phyloP scores from a whole-genome alignment of 1,284 basidiomycete genomes.

The Sphaerobolus stellatus region DNA sequence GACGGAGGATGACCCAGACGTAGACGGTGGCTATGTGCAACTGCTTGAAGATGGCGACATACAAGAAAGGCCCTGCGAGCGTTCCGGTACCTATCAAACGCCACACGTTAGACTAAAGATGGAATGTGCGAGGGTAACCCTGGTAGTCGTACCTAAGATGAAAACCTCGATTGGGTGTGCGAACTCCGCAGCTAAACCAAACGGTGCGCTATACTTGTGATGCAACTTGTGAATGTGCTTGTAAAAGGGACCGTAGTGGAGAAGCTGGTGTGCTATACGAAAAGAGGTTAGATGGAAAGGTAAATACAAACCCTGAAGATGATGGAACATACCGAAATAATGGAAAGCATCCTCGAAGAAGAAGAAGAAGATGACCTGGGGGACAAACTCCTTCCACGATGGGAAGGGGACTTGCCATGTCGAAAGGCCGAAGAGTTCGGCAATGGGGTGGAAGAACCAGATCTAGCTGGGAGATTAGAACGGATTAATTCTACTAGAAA shows the following conservation, averaged over 20 bases:
- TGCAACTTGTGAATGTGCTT: constrained; percentile 98
- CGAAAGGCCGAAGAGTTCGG: constrained; percentile 85
- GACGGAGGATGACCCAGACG: constrained; percentile 89
- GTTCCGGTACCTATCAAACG: constrained; percentile 67
- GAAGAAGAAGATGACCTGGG: constrained; percentile 90
- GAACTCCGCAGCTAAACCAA: constrained; percentile 97
- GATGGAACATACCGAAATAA: constrained; percentile 55
- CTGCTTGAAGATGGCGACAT: constrained; percentile 70
- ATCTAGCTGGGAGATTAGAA: constrained; percentile 53
- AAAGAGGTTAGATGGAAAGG: constrained; percentile 21
- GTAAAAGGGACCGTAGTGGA: constrained; percentile 91
- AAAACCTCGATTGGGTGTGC: constrained; percentile 94
- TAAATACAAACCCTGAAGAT: constrained; percentile 6
- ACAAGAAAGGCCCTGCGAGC: constrained; percentile 84
- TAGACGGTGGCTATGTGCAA: constrained; percentile 93
- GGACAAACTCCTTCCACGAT: constrained; percentile 61
- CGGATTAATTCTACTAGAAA: neutral
- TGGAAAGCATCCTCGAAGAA: constrained; percentile 96
- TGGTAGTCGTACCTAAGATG: constrained; percentile 80
- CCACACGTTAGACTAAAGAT: too few relatives aligned
- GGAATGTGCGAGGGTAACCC: neutral
- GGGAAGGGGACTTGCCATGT: constrained; percentile 96
- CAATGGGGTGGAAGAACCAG: constrained; percentile 95
- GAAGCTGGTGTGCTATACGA: constrained; percentile 75
- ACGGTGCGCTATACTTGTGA: constrained; percentile 97